Percentiles rank a stretch among this genome's conserved stretches.
Evolutionary conservation across 1,139 yeast species (phyloP).

Genomic region (Hyphopichia pseudoburtonii): DNA sequence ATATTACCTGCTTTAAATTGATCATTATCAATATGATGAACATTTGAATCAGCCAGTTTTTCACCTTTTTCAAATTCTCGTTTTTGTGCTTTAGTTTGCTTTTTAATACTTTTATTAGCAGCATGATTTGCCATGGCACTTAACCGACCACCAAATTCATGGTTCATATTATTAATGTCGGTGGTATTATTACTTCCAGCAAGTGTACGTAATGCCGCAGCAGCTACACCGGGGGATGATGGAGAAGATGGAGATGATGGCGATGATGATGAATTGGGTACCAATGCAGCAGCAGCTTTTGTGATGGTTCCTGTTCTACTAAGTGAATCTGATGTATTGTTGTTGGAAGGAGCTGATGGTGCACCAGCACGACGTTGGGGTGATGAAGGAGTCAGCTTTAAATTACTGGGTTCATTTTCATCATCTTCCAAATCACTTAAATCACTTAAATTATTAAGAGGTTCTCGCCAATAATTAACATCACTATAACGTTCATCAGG

Average conservation of each 20-base stretch:
- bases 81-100: not conserved
- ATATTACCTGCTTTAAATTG: not conserved
- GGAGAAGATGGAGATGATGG: slow-evolving; percentile 9
- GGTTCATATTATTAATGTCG: not conserved
- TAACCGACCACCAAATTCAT: slow-evolving; percentile 1
- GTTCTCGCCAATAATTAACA: slow-evolving; percentile 90
- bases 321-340: no score
- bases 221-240: slow-evolving; percentile 2
- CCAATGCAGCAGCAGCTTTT: not conserved
- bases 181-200: not conserved
- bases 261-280: slow-evolving; percentile 17
- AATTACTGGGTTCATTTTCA: slow-evolving; percentile 9
- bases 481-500: slow-evolving; percentile 74
- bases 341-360: no score
- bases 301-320: no score
- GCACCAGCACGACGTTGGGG: slow-evolving; percentile 24
- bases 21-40: no score
- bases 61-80: not conserved
- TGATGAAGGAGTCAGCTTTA: not conserved
- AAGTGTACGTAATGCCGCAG: not conserved
- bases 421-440: slow-evolving; percentile 48
- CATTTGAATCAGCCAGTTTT: not conserved
- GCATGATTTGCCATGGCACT: not conserved
- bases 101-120: not conserved
- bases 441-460: slow-evolving; percentile 63